phyloP scores from a whole-genome alignment of 345 rosid species.

The Syzygium grande region DNA sequence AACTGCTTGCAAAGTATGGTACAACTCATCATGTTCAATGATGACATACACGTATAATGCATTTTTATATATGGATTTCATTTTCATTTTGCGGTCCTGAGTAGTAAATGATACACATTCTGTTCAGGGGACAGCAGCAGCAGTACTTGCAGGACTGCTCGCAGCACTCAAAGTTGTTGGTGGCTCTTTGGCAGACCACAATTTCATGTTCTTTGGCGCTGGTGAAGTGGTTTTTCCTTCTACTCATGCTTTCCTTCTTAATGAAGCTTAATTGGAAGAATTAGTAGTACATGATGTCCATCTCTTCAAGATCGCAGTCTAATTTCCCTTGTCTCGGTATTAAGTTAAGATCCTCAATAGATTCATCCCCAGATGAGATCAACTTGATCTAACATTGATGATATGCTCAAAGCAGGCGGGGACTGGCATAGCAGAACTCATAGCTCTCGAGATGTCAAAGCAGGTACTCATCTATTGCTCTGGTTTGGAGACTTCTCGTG shows the following conservation, averaged over 20 bases:
- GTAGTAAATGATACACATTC: not conserved
- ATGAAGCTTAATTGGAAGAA: not conserved
- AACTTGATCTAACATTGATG: not conserved
- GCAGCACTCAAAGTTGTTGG: conserved; percentile 63
- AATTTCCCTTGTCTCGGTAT: not conserved
- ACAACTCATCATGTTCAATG: conserved; percentile 88
- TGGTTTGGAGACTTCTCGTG: not conserved
- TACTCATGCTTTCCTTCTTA: not conserved
- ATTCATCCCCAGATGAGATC: not conserved
- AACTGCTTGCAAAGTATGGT: conserved; percentile 64
- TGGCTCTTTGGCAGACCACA: conserved; percentile 63
- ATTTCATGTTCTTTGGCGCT: conserved; percentile 89
- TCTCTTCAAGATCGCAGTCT: not conserved
- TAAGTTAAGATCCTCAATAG: not conserved
- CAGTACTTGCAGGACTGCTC: conserved; percentile 83
- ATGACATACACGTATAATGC: conserved; percentile 69
- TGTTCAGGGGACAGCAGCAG: conserved; percentile 88
- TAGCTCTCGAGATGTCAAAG: conserved; percentile 83
- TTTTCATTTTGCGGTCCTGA: not conserved
- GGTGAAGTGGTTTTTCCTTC: conserved; percentile 60
- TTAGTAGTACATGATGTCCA: not conserved
- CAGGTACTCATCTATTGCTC: conserved; percentile 35
- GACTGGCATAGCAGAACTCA: conserved; percentile 91
- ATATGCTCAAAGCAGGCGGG: conserved; percentile 59
- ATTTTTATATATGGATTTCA: not conserved